Percentiles rank a stretch among this genome's conserved stretches.
Evolutionary conservation across 2,329 filamentous ascomycete genomes (phyloP).

Genomic region (Fusarium devonianum): DNA sequence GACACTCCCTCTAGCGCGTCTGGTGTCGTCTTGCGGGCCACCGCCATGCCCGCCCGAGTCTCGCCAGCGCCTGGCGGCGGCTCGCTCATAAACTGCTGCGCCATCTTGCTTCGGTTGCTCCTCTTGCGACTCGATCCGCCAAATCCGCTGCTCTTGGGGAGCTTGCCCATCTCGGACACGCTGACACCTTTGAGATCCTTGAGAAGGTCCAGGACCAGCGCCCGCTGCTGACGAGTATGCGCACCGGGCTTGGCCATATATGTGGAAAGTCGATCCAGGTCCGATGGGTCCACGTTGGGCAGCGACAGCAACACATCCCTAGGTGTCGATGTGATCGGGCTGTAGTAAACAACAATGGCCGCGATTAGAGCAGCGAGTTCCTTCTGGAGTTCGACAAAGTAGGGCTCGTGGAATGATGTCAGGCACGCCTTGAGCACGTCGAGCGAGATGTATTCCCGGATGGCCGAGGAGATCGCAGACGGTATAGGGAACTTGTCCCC

Average conservation of each 20-base stretch:
- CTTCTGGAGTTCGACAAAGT: constrained; percentile 95
- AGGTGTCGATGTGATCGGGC: constrained; percentile 72
- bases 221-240: constrained; percentile 78
- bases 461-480: constrained; percentile 64
- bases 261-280: constrained; percentile 70
- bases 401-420: constrained; percentile 89
- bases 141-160: constrained; percentile 62
- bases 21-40: constrained; percentile 50
- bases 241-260: constrained; percentile 65
- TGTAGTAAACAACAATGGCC: constrained; percentile 80
- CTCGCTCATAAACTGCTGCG: constrained; percentile 71
- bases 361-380: constrained; percentile 90
- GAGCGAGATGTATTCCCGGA: constrained; percentile 88
- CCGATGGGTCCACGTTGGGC: constrained; percentile 74
- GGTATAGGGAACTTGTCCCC: constrained; percentile 57
- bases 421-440: constrained; percentile 91
- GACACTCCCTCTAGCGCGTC: constrained; percentile 64
- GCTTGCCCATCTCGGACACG: constrained; percentile 90
- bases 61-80: constrained; percentile 44
- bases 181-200: constrained; percentile 89
- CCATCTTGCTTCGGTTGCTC: constrained; percentile 57
- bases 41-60: constrained; percentile 41
- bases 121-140: constrained; percentile 41
- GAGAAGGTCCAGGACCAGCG: constrained; percentile 82
- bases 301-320: constrained; percentile 78